Base-by-base conservation (phyloP, 2,329 filamentous ascomycete species). In the Clonostachys rosea region DNA sequence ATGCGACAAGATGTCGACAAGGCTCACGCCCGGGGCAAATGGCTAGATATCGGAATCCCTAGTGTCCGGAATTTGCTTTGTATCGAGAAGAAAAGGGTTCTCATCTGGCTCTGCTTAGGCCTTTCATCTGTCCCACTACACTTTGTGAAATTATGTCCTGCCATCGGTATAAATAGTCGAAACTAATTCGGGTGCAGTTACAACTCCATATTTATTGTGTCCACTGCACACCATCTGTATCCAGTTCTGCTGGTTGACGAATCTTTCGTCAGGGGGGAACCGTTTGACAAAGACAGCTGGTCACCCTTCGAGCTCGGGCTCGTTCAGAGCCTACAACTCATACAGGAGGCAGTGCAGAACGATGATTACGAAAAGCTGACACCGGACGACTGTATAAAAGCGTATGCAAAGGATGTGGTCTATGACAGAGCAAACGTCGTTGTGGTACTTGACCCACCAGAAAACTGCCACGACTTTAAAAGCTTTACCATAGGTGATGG, bases 1-100 rank as follows among this genome's bases (percentile, higher is more conserved):
- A 67, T 63, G 0, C 49, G 66, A 7, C 41, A 41, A 0, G 56
- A 67, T 16, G 47, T 69, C 2, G 57, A 68, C 30, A 37, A 42
- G 2, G 55, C 53, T 2, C 56, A 59, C 20, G 44, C 30, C 1
- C 24, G 43, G 0, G 45, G 49, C 1, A 45, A 45, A 1, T 56
- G 54, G 52, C 36, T 58, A 1, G 58, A 60, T 30, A 54, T 59
- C 35, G 58, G 58, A 1, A 51, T 60, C 3, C 55, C 54, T 2
- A 55, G 50, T 0, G 40, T 59, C 0, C 47, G 52, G 4, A 59
- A 59, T 5, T 11, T 39, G 14, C 11, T 8, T 39, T 30, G 4
- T 30, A 30, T 30, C 24, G 24, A 30, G 24, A 30, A 30, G 24
- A 30, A 3, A 30, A 30, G 24, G 24, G 3, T 30, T 30, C 3